phyloP scores from a whole-genome alignment of 106 monocot genomes.

The Acanthochlamys bracteata region DNA sequence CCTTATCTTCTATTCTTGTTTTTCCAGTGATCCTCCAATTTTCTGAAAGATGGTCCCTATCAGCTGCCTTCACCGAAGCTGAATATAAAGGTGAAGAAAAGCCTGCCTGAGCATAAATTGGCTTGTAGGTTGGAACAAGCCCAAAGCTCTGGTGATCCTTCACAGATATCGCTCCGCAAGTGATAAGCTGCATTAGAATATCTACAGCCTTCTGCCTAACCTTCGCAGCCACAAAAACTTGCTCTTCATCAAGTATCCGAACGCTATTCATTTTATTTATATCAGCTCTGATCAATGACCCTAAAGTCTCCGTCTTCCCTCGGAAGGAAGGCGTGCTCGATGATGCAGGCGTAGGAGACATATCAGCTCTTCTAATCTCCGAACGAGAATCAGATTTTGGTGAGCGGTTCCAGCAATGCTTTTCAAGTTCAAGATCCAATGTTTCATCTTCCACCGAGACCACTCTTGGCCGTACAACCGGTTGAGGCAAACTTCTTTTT shows the following conservation, averaged over 20 bases:
- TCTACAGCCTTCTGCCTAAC: conserved; percentile 27
- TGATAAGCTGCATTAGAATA: conserved; percentile 35
- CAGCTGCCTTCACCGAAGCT: conserved; percentile 7
- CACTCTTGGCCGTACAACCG: neutral
- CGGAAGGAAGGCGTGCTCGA: conserved; percentile 19
- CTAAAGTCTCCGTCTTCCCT: conserved; percentile 31
- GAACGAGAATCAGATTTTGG: conserved; percentile 4
- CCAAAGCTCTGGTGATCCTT: conserved; percentile 26
- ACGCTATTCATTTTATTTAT: conserved; percentile 20
- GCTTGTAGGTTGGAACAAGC: conserved; percentile 20
- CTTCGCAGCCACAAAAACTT: conserved; percentile 11
- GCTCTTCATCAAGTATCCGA: conserved; percentile 23
- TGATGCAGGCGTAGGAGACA: conserved; percentile 21
- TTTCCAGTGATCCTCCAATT: conserved; percentile 15
- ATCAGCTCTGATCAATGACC: conserved; percentile 36
- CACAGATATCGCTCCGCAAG: conserved; percentile 33
- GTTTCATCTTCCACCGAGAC: conserved; percentile 10
- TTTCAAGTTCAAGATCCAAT: conserved; percentile 8
- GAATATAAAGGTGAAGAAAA: conserved; percentile 11
- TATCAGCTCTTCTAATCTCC: conserved; percentile 10
- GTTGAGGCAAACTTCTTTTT: neutral
- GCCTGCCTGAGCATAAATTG: conserved; percentile 18
- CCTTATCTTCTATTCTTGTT: conserved; percentile 24
- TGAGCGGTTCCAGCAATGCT: neutral
- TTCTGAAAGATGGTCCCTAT: conserved; percentile 18